Base-by-base conservation (phyloP, 2,329 filamentous ascomycete genomes). In the Allantophomopsis lycopodina region DNA sequence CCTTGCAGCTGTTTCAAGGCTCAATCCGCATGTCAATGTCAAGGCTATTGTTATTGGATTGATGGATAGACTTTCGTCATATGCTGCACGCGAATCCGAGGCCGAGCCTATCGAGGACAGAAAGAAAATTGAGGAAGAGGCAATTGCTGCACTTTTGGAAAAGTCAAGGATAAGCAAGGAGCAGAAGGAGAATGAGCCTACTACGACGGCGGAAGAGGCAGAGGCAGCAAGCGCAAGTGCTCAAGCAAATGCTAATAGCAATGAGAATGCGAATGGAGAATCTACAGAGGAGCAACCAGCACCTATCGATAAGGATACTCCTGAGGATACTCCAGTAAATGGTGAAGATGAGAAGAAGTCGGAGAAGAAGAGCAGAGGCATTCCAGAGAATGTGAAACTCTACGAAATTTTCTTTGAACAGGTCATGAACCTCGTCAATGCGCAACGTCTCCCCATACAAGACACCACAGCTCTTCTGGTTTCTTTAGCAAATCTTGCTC, bases 331-430 rank as follows among this genome's bases (percentile, higher is more conserved):
- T 20, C 41, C 41, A 21, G 44, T 40, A 2, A 50, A 76, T 38
- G 66, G 63, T 18, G 57, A 64, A 4, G 60, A 61, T 13, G 60
- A 61, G 3, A 53, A 52, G 12, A 30, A 40, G 11, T 16, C 39
- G 2, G 16, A 34, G 14, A 50, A 48, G 40, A 53, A 49, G 44
- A 50, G 32, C 37, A 60, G 60, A 50, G 65, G 74, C 15, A 83
- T 86, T 48, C 79, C 81, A 1, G 71, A 79, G 39, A 80, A 86
- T 51, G 78, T 94, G 42, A 89, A 85, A 60, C 73, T 98, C 17
- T 96, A 96, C 59, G 88, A 96, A 60, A 85, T 96, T 43, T 98
- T 96, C 68, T 94, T 96, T 55, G 81, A 87, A 38, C 91, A 96
- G 60, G 91, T 96, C 45, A 83, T 93, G 55, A 88, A 89, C 53